Evolutionary conservation across 225 moss, liverwort and hornwort genomes (phyloP).

Genomic region (Ulota crispa): DNA sequence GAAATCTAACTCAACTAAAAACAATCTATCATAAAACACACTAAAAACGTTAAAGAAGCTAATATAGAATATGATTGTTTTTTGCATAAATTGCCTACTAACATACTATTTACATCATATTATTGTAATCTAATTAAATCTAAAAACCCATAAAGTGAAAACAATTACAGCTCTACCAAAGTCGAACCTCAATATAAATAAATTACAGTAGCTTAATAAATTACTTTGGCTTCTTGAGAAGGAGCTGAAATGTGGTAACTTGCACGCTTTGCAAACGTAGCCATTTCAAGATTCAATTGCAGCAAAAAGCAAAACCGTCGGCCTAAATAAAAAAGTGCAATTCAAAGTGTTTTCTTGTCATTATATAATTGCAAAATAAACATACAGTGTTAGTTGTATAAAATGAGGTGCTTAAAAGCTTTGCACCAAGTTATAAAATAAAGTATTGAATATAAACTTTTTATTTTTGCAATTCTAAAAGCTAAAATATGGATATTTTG

Average conservation of each 20-base stretch:
- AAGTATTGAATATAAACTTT: not conserved
- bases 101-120: no score
- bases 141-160: no score
- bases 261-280: slow-evolving; percentile 26
- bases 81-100: no score
- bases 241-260: slow-evolving; percentile 41
- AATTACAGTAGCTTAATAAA: not conserved
- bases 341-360: not conserved
- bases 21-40: no score
- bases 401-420: no score
- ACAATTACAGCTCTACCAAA: rapidly evolving
- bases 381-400: not conserved
- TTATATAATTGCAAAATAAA: not conserved
- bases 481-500: not conserved
- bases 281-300: slow-evolving; percentile 11
- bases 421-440: rapidly evolving
- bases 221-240: slow-evolving; percentile 47
- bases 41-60: not conserved
- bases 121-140: no score
- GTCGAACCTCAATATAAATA: not conserved
- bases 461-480: not conserved
- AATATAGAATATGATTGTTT: not conserved
- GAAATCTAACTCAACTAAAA: not conserved
- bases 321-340: not conserved
- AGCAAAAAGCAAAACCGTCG: slow-evolving; percentile 34